Evolutionary conservation across 2,329 filamentous ascomycete species (phyloP).

Genomic region (Cladosporium austrohemisphaericum): DNA sequence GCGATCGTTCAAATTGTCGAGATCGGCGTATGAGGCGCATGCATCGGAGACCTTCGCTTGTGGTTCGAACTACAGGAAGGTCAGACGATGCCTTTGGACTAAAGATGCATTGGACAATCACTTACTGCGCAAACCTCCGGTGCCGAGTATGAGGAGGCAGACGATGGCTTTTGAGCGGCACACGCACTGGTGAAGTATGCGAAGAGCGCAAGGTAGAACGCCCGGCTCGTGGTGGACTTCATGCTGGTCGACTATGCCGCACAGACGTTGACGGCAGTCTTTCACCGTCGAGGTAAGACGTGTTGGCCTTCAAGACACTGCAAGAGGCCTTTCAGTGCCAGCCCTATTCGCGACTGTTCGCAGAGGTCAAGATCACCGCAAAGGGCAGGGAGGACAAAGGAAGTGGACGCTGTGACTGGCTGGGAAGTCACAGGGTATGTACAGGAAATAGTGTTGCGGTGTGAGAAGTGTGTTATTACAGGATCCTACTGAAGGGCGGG

Average conservation of each 20-base stretch:
- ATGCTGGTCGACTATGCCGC: constrained; percentile 8
- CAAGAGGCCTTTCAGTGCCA: too few species aligned
- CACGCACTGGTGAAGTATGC: constrained; percentile 50
- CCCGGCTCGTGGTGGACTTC: constrained; percentile 11
- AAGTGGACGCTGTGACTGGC: not conserved
- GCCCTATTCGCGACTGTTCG: constrained; percentile 5
- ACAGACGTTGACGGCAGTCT: too few species aligned
- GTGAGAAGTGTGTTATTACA: not conserved
- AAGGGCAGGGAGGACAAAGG: constrained; percentile 3
- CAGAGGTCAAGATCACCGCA: not conserved
- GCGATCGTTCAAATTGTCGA: constrained; percentile 76
- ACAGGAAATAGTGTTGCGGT: not conserved
- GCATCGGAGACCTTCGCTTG: constrained; percentile 88
- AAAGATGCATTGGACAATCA: constrained; percentile 25
- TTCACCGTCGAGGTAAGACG: too few species aligned
- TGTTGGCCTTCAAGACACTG: too few species aligned
- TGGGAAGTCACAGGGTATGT: not conserved
- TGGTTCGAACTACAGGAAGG: constrained; percentile 69
- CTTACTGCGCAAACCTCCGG: constrained; percentile 56
- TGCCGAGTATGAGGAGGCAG: constrained; percentile 21
- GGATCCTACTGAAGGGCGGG: not conserved
- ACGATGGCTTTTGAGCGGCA: constrained; percentile 37
- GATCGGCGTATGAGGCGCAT: constrained; percentile 86
- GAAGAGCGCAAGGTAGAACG: constrained; percentile 61
- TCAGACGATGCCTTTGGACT: constrained; percentile 31